phyloP scores from a whole-genome alignment of 106 monocot genomes.

The Cymbidium sinense region DNA sequence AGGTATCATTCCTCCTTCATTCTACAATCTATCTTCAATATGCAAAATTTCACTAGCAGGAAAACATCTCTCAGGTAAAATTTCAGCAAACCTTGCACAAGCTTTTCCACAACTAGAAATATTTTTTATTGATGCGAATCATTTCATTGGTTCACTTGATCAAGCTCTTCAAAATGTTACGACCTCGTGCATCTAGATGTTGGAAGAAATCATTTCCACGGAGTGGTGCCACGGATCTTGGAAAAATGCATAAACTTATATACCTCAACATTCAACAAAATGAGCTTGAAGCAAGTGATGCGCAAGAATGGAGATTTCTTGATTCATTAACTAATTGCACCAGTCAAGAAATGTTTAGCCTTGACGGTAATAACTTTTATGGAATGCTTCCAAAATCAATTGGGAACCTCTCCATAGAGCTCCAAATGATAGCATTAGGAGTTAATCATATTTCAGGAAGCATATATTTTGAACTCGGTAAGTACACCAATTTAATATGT shows the following conservation, averaged over 20 bases:
- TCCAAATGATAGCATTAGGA: background rate
- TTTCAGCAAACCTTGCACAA: too few relatives aligned
- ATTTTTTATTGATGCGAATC: too few relatives aligned
- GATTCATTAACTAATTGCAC: slow-evolving; percentile 19
- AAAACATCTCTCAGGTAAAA: too few relatives aligned
- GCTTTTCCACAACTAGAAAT: too few relatives aligned
- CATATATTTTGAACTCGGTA: background rate
- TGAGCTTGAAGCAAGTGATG: slow-evolving; percentile 11
- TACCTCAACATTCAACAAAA: slow-evolving; percentile 8
- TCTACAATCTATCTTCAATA: too few relatives aligned
- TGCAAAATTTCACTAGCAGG: too few relatives aligned
- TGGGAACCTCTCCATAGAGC: background rate
- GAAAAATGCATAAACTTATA: slow-evolving; percentile 1
- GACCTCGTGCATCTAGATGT: too few relatives aligned
- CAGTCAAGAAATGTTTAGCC: background rate
- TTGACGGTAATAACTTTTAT: slow-evolving; percentile 7
- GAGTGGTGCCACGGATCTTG: too few relatives aligned
- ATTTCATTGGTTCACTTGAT: too few relatives aligned
- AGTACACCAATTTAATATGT: background rate
- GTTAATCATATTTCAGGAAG: background rate
- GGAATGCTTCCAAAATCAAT: slow-evolving; percentile 14
- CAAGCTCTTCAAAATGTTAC: too few relatives aligned
- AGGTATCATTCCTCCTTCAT: too few relatives aligned
- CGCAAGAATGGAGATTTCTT: slow-evolving; percentile 20
- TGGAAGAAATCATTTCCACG: too few relatives aligned